phyloP scores from a whole-genome alignment of 2,329 filamentous ascomycete species.

The Emmonsia crescens region DNA sequence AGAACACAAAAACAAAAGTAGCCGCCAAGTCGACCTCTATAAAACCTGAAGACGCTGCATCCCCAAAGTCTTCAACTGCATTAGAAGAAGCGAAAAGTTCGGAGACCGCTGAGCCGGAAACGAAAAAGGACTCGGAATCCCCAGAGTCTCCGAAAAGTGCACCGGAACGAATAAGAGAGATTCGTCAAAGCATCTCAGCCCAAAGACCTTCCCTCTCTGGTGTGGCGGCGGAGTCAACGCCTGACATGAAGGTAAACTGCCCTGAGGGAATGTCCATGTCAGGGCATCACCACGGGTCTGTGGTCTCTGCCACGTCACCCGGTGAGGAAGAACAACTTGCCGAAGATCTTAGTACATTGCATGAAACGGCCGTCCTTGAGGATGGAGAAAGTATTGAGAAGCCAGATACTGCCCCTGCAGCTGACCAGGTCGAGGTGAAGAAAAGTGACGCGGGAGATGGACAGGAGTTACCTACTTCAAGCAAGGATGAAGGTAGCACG shows the following conservation, averaged over 20 bases:
- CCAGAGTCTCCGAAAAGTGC: neutral
- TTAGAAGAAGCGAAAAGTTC: neutral
- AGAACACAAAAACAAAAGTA: conserved; percentile 14
- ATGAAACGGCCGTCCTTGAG: conserved; percentile 20
- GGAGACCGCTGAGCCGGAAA: neutral
- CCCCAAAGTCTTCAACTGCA: conserved; percentile 9
- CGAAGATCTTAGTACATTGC: conserved; percentile 28
- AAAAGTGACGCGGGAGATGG: conserved; percentile 16
- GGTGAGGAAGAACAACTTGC: conserved; percentile 27
- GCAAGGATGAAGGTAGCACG: conserved; percentile 10
- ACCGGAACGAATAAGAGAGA: neutral
- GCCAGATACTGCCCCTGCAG: neutral
- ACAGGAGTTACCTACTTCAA: conserved; percentile 4
- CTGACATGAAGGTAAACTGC: conserved; percentile 24
- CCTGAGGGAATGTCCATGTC: conserved; percentile 25
- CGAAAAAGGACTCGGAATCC: neutral
- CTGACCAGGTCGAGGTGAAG: conserved; percentile 5
- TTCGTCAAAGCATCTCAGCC: neutral
- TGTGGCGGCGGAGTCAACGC: conserved; percentile 27
- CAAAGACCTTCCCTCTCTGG: conserved; percentile 18
- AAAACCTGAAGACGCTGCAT: conserved; percentile 11
- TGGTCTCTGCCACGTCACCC: conserved; percentile 24
- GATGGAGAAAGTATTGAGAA: conserved; percentile 15
- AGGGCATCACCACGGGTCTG: conserved; percentile 29
- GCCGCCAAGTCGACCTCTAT: conserved; percentile 4